These are phyloP conservation scores for Aspergillus awamori DNA, from an alignment of 2,329 filamentous ascomycete genomes.

Conservation along the genomic window DNA sequence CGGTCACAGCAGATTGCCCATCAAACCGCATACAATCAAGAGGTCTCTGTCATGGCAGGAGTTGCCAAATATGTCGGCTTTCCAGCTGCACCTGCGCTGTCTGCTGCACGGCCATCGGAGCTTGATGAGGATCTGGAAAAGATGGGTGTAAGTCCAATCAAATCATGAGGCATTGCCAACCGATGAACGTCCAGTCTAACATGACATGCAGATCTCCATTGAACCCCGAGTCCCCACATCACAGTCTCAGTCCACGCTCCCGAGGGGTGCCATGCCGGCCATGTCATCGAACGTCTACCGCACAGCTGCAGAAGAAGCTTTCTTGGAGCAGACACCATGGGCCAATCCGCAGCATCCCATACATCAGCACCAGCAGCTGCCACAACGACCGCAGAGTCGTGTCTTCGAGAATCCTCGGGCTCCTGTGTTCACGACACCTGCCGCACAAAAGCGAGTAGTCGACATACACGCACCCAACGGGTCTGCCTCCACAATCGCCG, in stretches of 20 bases:
- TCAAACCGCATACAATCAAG: slow-evolving; percentile 89
- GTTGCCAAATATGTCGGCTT: slow-evolving; percentile 96
- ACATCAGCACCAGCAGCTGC: slow-evolving; percentile 57
- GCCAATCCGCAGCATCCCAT: slow-evolving; percentile 82
- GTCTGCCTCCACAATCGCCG: slow-evolving; percentile 51
- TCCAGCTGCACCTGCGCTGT: slow-evolving; percentile 86
- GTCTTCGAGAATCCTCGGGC: slow-evolving; percentile 40
- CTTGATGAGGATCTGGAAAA: slow-evolving; percentile 84
- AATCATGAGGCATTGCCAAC: background rate
- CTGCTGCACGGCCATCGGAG: slow-evolving; percentile 70
- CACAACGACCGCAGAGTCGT: slow-evolving; percentile 35
- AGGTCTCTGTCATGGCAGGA: slow-evolving; percentile 87
- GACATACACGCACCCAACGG: slow-evolving; percentile 48
- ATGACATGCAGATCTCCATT: slow-evolving; percentile 30
- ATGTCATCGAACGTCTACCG: slow-evolving; percentile 39
- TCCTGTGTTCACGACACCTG: slow-evolving; percentile 45
- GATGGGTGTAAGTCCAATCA: slow-evolving; percentile 71
- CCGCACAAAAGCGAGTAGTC: slow-evolving; percentile 47
- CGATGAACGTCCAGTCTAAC: background rate
- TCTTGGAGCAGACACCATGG: slow-evolving; percentile 88
- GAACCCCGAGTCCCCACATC: slow-evolving; percentile 30
- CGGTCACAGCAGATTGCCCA: slow-evolving; percentile 78
- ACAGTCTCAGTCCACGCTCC: slow-evolving; percentile 32
- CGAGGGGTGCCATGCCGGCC: slow-evolving; percentile 35
- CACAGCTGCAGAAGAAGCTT: slow-evolving; percentile 75